These are phyloP conservation scores for Carex parvula DNA, from an alignment of 176 grass and related monocot genomes.

Conservation along the genomic window DNA sequence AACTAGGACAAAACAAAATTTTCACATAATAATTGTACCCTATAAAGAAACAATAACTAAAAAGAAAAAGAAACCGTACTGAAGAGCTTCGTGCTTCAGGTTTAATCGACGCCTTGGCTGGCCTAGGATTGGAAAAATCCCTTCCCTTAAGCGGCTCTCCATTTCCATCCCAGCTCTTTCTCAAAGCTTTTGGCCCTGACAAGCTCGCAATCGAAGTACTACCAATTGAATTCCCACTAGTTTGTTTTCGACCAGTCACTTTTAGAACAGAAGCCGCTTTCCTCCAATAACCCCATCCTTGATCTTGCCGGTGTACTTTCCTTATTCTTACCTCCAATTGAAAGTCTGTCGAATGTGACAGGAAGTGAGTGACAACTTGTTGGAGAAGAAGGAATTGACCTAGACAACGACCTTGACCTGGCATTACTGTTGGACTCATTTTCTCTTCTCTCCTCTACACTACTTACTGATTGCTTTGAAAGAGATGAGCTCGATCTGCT, in stretches of 20 bases:
- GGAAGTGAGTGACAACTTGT: conserved; percentile 28
- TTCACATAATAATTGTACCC: not conserved
- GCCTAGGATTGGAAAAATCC: conserved; percentile 31
- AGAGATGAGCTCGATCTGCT: conserved; percentile 33
- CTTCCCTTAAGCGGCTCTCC: conserved; percentile 29
- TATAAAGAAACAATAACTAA: not conserved
- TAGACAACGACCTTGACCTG: conserved; percentile 22
- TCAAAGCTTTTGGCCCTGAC: conserved; percentile 30
- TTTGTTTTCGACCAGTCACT: conserved; percentile 30
- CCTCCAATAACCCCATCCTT: conserved; percentile 34
- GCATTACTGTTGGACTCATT: conserved; percentile 16
- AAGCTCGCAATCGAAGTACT: conserved; percentile 13
- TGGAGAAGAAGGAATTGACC: conserved; percentile 39
- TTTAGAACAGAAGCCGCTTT: conserved; percentile 36
- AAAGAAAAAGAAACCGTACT: conserved; percentile 22
- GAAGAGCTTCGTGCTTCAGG: conserved; percentile 35
- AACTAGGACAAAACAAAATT: not conserved
- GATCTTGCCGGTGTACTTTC: conserved; percentile 30
- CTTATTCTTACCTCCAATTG: conserved; percentile 30
- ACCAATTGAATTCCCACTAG: conserved; percentile 15
- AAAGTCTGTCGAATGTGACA: conserved; percentile 26
- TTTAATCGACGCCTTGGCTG: conserved; percentile 32
- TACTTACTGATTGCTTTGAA: conserved; percentile 29
- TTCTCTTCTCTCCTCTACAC: conserved; percentile 31
- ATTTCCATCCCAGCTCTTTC: conserved; percentile 45